Evolutionary conservation across 495 filamentous ascomycete genomes (phyloP), one percentile per base, ranked within the genome.

Genomic region (Penicillium herquei): DNA sequence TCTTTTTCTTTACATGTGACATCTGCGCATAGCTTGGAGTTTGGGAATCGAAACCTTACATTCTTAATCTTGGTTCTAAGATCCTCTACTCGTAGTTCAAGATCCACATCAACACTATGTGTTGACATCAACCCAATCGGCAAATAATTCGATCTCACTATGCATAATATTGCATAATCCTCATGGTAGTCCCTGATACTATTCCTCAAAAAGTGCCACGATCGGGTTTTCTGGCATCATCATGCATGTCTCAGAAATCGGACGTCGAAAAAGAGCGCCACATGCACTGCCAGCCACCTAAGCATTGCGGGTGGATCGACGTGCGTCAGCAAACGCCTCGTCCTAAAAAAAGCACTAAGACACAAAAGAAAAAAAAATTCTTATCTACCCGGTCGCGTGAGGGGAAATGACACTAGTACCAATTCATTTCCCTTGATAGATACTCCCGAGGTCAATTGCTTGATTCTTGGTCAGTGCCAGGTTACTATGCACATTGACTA

Each of bases 291-390:
- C 32, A 17, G 9, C 31, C 35, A n/a, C 39, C 9, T 9, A 16
- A 18, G 47, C 33, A 39, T 42, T 39, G 33, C 32, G 16, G 42
- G 59, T 62, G 60, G 63, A 54, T 46, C 55, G 54, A 57, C 45
- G 46, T 55, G 56, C 60, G 63, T 59, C 63, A 63, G 52, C 58
- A 46, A 52, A 54, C 50, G 52, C 34, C 54, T n/a, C 34, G 26
- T 32, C 55, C 58, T 54, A 58, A 66, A 66, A 63, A 60, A 66
- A 49, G 48, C 33, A 39, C 34, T 7, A 30, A 17, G n/a, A n/a
- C n/a, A n/a, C n/a, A 7, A 7, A 11, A 12, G 6, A 9, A 5
- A 26, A 12, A 46, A 46, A 46, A 33, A 31, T 14, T 43, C 30
- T 46, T 14, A 11, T 32, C 12, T 32, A 46, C 13, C 18, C 17